Conservation (phyloP, 805 yeast genomes). For the Saturnispora ahearnii region DNA sequence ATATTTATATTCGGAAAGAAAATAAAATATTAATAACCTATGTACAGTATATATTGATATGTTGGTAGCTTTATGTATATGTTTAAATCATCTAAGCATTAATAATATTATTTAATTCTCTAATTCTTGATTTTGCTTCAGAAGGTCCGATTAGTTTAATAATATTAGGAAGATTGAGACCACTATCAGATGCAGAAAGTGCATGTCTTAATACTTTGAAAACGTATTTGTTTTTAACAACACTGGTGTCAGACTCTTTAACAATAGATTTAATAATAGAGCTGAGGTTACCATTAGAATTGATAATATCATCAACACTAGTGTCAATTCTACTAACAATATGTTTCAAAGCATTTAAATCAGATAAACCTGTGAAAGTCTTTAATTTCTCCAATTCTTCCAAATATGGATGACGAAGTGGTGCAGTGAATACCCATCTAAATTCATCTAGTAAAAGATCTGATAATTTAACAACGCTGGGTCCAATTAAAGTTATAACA, state of each 20-base stretch:
- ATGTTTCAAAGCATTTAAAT: conserved; percentile 1
- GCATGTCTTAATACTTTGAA: conserved; percentile 60
- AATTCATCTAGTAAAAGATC: conserved; percentile 5
- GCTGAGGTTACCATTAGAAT: conserved; percentile 1
- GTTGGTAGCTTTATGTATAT: neutral
- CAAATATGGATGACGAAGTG: neutral
- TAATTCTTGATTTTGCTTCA: conserved; percentile 26
- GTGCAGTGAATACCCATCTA: conserved; percentile 2
- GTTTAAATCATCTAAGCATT: neutral
- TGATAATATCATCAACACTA: conserved; percentile 5
- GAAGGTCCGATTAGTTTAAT: conserved; percentile 44
- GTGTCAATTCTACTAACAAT: neutral
- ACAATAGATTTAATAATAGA: conserved; percentile 5
- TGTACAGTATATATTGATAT: neutral
- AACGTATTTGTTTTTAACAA: conserved; percentile 32
- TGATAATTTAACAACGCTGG: conserved; percentile 39
- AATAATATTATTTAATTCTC: conserved; percentile 7
- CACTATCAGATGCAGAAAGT: conserved; percentile 60
- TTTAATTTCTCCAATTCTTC: neutral
- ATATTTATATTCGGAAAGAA: neutral
- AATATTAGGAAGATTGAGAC: conserved; percentile 54
- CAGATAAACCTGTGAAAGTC: neutral
- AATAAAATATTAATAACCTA: conserved; percentile 1
- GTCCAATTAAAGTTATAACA: conserved; percentile 38
- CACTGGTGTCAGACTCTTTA: neutral